These are phyloP conservation scores for Rosa persica DNA, from an alignment of 306 rosid species.

Conservation along the genomic window DNA sequence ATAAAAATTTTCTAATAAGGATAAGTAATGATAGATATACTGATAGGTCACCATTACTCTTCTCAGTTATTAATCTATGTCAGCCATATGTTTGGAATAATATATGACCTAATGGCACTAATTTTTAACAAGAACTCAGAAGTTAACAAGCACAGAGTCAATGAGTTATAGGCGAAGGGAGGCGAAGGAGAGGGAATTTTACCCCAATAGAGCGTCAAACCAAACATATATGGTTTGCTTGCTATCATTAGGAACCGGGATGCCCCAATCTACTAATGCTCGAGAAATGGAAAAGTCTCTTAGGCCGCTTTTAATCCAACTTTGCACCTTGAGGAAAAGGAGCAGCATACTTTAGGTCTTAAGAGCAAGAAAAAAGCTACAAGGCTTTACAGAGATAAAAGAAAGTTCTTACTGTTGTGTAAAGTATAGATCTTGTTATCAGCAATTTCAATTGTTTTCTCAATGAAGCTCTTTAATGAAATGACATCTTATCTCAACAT, in stretches of 20 bases:
- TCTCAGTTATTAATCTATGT: conserved; percentile 10
- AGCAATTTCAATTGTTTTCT: neutral
- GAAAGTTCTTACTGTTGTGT: neutral
- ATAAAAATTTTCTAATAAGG: neutral
- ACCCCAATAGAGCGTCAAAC: conserved; percentile 99
- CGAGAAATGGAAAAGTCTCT: conserved; percentile 94
- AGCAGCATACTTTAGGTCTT: conserved; percentile 21
- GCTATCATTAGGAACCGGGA: conserved; percentile 86
- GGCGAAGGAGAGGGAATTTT: conserved; percentile 20
- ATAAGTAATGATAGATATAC: neutral
- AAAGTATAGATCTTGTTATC: neutral
- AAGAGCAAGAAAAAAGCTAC: neutral
- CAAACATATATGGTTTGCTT: conserved; percentile 92
- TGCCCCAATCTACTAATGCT: conserved; percentile 97
- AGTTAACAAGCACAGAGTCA: conserved; percentile 9
- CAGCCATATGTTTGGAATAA: conserved; percentile 25
- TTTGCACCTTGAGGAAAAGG: conserved; percentile 72
- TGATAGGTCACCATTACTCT: neutral
- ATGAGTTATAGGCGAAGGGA: conserved; percentile 1
- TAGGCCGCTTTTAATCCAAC: conserved; percentile 89
- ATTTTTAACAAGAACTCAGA: neutral
- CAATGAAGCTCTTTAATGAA: neutral
- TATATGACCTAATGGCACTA: conserved; percentile 9
- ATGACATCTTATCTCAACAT: neutral
- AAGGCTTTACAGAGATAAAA: conserved; percentile 4